These are phyloP conservation scores for Garcileccinum viscosum DNA, from an alignment of 1,284 basidiomycete species.

Conservation along the genomic window DNA sequence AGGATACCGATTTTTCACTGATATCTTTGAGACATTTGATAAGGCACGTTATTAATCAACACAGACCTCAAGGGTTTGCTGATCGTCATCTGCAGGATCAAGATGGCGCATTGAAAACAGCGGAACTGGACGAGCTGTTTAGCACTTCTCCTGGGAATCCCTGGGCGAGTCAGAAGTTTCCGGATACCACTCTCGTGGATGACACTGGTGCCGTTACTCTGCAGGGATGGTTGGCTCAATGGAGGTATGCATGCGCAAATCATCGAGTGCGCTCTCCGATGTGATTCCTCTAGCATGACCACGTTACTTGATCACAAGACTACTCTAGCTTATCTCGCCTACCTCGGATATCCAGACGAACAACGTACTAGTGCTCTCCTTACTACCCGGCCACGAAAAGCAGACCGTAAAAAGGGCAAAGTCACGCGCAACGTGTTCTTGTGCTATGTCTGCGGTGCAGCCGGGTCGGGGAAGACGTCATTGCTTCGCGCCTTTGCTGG, in stretches of 20 bases:
- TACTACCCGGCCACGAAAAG: slow-evolving; percentile 81
- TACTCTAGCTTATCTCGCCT: slow-evolving; percentile 95
- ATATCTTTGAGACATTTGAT: slow-evolving; percentile 96
- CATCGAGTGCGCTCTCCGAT: neutral
- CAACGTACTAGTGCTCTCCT: slow-evolving; percentile 82
- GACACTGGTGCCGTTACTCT: slow-evolving; percentile 91
- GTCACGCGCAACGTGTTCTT: slow-evolving; percentile 89
- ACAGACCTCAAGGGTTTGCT: slow-evolving; percentile 2
- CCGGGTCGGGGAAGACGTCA: slow-evolving; percentile 94
- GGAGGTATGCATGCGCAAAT: slow-evolving; percentile 72
- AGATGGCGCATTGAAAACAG: slow-evolving; percentile 88
- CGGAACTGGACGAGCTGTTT: slow-evolving; percentile 91
- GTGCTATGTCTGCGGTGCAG: slow-evolving; percentile 93
- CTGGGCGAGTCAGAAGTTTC: slow-evolving; percentile 86
- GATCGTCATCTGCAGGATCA: slow-evolving; percentile 69
- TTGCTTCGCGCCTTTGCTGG: slow-evolving; percentile 86
- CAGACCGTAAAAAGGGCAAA: slow-evolving; percentile 87
- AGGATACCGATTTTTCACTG: slow-evolving; percentile 97
- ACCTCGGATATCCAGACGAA: slow-evolving; percentile 83
- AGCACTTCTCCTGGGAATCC: slow-evolving; percentile 95
- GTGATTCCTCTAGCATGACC: slow-evolving; percentile 78
- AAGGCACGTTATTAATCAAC: slow-evolving; percentile 58
- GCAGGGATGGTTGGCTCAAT: slow-evolving; percentile 98
- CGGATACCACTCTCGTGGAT: slow-evolving; percentile 89
- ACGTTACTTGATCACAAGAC: slow-evolving; percentile 92